Percentiles rank a stretch among this genome's conserved stretches.
These are phyloP conservation scores for Saccharomycopsis fodiens DNA, from an alignment of 805 yeast genomes.

Conservation along the genomic window DNA sequence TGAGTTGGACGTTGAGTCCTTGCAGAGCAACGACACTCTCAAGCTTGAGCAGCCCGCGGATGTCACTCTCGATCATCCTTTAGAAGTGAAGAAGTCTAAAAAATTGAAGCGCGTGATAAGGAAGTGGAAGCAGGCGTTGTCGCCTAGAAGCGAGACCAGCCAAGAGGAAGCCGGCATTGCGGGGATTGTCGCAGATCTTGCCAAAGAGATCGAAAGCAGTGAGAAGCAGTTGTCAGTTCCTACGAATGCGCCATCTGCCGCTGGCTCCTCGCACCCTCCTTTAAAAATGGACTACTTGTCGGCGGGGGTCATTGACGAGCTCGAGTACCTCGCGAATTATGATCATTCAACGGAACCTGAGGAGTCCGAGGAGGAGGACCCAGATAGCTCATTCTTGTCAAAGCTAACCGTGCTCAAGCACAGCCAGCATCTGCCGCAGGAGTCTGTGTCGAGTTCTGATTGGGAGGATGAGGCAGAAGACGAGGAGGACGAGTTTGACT, in stretches of 20 bases:
- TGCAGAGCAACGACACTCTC: background rate
- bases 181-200: background rate
- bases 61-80: background rate
- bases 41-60: background rate
- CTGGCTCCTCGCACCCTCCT: background rate
- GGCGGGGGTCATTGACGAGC: constrained; percentile 65
- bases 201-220: background rate
- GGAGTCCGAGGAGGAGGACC: constrained; percentile 1
- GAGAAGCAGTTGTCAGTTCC: background rate
- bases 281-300: constrained; percentile 53
- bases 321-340: constrained; percentile 29
- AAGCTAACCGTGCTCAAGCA: background rate
- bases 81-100: background rate
- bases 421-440: background rate
- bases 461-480: constrained; percentile 4
- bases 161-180: background rate
- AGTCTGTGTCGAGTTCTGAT: background rate
- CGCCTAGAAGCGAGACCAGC: background rate
- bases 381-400: constrained; percentile 1
- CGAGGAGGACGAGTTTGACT: background rate
- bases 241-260: background rate
- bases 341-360: background rate
- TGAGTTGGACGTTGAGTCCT: too few species aligned
- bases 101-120: background rate
- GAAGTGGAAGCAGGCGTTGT: background rate